Conservation (phyloP, 2,329 filamentous ascomycete genomes). For the Cladosporium oxysporum region DNA sequence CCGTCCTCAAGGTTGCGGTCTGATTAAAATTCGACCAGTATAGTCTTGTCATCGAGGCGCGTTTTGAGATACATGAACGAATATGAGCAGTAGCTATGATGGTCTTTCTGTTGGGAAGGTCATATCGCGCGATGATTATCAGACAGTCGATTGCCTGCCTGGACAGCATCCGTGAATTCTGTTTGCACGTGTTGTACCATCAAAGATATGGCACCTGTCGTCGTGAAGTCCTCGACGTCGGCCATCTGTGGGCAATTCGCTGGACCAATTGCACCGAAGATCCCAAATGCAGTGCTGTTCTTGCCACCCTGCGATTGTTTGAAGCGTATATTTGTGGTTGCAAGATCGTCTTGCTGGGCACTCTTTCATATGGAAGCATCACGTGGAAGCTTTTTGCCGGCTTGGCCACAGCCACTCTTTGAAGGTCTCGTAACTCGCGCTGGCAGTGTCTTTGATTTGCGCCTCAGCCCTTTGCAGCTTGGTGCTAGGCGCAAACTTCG, state of each 20-base stretch:
- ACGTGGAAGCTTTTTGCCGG: constrained; percentile 16
- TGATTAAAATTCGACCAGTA: neutral
- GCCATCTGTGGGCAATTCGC: neutral
- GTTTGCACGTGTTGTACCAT: neutral
- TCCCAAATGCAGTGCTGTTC: neutral
- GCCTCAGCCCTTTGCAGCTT: constrained; percentile 27
- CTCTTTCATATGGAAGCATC: neutral
- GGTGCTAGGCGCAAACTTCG: constrained; percentile 30
- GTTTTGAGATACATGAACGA: neutral
- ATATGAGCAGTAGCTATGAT: neutral
- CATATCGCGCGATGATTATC: neutral
- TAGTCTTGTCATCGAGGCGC: neutral
- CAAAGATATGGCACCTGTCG: neutral
- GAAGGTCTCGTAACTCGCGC: constrained; percentile 32
- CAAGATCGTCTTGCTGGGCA: neutral
- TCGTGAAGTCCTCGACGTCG: neutral
- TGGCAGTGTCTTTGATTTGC: constrained; percentile 25
- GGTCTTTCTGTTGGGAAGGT: neutral
- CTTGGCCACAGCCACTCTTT: constrained; percentile 38
- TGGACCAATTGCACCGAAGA: neutral
- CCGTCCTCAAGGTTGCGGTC: neutral
- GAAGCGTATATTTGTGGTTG: neutral
- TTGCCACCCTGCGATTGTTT: neutral
- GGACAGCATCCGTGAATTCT: neutral
- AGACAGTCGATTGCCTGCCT: neutral